These are phyloP conservation scores for Blattamonas nauphoetae DNA, from an alignment of 78 protist species.

Conservation along the genomic window DNA sequence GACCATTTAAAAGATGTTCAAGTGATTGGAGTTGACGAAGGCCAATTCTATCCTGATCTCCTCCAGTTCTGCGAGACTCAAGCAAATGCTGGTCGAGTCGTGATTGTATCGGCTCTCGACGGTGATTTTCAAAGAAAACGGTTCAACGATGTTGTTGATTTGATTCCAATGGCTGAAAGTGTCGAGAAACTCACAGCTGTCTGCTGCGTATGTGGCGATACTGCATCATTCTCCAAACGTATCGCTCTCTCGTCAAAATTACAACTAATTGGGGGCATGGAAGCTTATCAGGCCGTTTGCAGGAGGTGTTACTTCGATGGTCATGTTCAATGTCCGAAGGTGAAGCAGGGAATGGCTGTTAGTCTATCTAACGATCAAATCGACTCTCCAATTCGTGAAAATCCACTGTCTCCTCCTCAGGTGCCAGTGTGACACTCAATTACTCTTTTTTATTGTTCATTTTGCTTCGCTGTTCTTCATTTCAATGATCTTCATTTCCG, in stretches of 20 bases:
- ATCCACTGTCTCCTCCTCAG: too few species aligned
- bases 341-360: too few species aligned
- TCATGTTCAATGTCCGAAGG: too few species aligned
- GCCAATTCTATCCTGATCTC: conserved; percentile 78
- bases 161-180: conserved; percentile 60
- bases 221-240: conserved; percentile 66
- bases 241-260: conserved; percentile 37
- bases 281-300: conserved; percentile 71
- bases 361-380: too few species aligned
- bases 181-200: conserved; percentile 67
- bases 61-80: conserved; percentile 53
- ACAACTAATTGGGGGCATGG: conserved; percentile 78
- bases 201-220: conserved; percentile 41
- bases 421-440: too few species aligned
- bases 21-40: conserved; percentile 83
- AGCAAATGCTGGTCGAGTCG: conserved; percentile 73
- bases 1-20: conserved; percentile 29
- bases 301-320: conserved; percentile 50
- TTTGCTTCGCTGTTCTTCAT: too few species aligned
- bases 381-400: too few species aligned
- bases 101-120: conserved; percentile 74
- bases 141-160: conserved; percentile 45
- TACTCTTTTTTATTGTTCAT: too few species aligned
- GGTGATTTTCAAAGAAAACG: conserved; percentile 27
- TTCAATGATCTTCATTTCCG: too few species aligned